Percentiles rank a stretch among this genome's conserved stretches.
Evolutionary conservation across 148 eudicot species (phyloP).

Genomic region (Chenopodium berlandieri): DNA sequence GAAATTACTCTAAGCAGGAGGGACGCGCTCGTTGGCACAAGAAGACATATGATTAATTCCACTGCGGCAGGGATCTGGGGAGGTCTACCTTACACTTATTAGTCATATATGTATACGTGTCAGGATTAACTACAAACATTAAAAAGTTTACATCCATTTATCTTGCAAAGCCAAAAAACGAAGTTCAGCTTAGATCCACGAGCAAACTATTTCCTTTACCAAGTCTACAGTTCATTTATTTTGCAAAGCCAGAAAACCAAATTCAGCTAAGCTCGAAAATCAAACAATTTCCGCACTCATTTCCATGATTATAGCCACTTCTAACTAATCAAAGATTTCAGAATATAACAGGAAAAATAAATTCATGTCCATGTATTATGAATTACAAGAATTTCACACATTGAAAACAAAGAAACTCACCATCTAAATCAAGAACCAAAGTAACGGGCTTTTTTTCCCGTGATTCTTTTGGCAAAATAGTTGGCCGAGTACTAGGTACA

Average conservation of each 20-base stretch:
- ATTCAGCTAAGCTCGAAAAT: too few species aligned
- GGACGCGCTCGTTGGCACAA: not conserved
- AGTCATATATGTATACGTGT: too few species aligned
- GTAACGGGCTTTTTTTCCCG: slow-evolving; percentile 58
- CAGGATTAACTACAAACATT: not conserved
- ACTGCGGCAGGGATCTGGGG: not conserved
- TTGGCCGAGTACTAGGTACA: slow-evolving; percentile 37
- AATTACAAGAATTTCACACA: not conserved
- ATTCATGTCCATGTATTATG: not conserved
- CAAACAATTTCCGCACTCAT: not conserved
- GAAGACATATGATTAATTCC: too few species aligned
- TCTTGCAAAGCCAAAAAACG: not conserved
- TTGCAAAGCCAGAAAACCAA: too few species aligned
- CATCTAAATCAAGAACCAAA: slow-evolving; percentile 93
- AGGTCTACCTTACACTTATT: not conserved
- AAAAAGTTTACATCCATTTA: not conserved
- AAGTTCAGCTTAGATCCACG: not conserved
- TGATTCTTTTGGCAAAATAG: slow-evolving; percentile 41
- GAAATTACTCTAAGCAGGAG: not conserved
- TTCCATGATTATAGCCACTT: not conserved
- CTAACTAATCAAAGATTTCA: not conserved
- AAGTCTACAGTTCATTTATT: too few species aligned
- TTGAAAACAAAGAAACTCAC: slow-evolving; percentile 37
- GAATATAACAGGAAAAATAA: not conserved
- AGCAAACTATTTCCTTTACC: not conserved